Conservation (phyloP, 345 rosid species). For the Raphanus sativus region DNA sequence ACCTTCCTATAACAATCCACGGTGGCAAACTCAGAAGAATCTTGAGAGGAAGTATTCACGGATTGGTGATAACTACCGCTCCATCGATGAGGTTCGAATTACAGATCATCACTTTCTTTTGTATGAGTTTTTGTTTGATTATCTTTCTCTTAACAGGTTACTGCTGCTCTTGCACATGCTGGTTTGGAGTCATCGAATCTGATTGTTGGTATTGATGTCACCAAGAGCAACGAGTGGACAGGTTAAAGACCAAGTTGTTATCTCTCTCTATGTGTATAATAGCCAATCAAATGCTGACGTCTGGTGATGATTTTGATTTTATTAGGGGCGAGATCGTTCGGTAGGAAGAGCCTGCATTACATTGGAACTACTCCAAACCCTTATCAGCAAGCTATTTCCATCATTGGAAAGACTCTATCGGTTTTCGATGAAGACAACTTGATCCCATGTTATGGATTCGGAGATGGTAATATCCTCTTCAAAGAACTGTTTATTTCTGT, state of each 20-base stretch:
- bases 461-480: constrained; percentile 49
- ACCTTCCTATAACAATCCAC: constrained; percentile 24
- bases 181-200: constrained; percentile 97
- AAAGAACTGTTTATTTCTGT: background rate
- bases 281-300: background rate
- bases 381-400: constrained; percentile 71
- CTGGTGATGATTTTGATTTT: constrained; percentile 11
- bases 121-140: constrained; percentile 14
- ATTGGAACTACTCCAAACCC: constrained; percentile 71
- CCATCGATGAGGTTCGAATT: constrained; percentile 74
- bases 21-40: constrained; percentile 41
- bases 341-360: constrained; percentile 66
- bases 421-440: constrained; percentile 62
- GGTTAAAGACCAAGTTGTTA: constrained; percentile 42
- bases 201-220: constrained; percentile 90
- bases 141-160: constrained; percentile 50
- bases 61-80: constrained; percentile 79
- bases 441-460: constrained; percentile 87
- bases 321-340: constrained; percentile 72
- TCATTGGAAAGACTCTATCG: background rate
- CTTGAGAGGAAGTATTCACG: constrained; percentile 61
- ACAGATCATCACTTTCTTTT: no score
- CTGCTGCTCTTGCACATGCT: constrained; percentile 73
- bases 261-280: background rate
- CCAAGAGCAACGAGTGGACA: constrained; percentile 99